phyloP scores from a whole-genome alignment of 805 yeast genomes.

The Debaryomyces prosopidis region DNA sequence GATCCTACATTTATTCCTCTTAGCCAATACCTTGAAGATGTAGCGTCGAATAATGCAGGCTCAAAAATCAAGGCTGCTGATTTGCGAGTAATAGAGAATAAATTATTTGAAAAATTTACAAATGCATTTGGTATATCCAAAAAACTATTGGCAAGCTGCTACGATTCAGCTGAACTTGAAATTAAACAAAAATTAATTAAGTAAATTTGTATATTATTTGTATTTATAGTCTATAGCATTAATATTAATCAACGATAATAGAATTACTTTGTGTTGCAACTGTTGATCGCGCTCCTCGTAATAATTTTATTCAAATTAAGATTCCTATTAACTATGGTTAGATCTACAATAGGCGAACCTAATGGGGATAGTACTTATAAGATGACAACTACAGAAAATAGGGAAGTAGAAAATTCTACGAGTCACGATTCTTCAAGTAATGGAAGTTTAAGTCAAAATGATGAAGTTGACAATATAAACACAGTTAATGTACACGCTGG shows the following conservation, averaged over 20 bases:
- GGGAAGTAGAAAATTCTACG: too few relatives aligned
- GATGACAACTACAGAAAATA: too few relatives aligned
- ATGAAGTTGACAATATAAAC: too few relatives aligned
- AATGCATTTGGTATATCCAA: conserved; percentile 8
- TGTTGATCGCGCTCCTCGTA: background rate
- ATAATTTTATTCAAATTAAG: too few relatives aligned
- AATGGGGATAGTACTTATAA: too few relatives aligned
- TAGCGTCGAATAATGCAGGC: background rate
- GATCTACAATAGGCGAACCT: too few relatives aligned
- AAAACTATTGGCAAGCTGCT: conserved; percentile 5
- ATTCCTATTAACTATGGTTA: too few relatives aligned
- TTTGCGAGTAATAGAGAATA: conserved; percentile 6
- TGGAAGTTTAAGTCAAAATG: too few relatives aligned
- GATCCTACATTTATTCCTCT: background rate
- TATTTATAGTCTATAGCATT: background rate
- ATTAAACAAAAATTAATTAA: conserved; percentile 3
- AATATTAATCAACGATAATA: background rate
- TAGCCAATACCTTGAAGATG: background rate
- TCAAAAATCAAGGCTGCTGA: conserved; percentile 1
- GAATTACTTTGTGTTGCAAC: background rate
- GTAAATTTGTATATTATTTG: background rate
- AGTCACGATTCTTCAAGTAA: too few relatives aligned
- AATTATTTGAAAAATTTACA: conserved; percentile 7
- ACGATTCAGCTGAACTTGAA: conserved; percentile 5
- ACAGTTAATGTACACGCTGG: too few relatives aligned